Conservation (phyloP, 352 stramenopile species). For the Phytophthora melonis region DNA sequence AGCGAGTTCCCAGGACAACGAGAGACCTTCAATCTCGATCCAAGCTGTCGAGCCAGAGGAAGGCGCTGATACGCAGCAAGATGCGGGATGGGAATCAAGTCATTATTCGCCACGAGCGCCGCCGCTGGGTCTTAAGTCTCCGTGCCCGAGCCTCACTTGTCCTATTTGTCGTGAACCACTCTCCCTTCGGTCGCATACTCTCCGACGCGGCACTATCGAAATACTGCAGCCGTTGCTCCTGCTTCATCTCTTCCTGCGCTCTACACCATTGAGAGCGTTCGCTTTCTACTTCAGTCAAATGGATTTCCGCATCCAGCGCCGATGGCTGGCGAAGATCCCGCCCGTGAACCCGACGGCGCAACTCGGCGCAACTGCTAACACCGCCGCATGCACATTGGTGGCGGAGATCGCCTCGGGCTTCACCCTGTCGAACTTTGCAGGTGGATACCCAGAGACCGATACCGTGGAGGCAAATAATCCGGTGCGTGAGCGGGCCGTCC, state of each 20-base stretch:
- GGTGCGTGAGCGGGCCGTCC: not conserved
- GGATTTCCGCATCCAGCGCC: slow-evolving; percentile 19
- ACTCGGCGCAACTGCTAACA: not conserved
- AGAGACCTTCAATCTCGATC: not conserved
- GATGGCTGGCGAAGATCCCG: slow-evolving; percentile 18
- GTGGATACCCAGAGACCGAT: not conserved
- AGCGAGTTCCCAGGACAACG: not conserved
- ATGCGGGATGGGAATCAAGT: not conserved
- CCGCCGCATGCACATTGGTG: not conserved
- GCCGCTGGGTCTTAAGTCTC: not conserved
- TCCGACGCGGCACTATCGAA: not conserved
- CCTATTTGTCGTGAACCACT: slow-evolving; percentile 16
- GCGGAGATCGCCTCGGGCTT: slow-evolving; percentile 15
- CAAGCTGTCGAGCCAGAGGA: not conserved
- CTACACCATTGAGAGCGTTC: slow-evolving; percentile 9
- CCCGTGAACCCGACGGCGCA: not conserved
- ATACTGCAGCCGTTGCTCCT: slow-evolving; percentile 12
- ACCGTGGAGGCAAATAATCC: not conserved
- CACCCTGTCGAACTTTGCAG: not conserved
- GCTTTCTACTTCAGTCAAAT: slow-evolving; percentile 23
- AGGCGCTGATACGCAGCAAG: not conserved
- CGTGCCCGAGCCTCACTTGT: not conserved
- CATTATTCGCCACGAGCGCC: not conserved
- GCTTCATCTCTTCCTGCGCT: slow-evolving; percentile 18
- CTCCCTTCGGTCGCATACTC: not conserved